A percentile compares a stretch with the other conserved stretches of the same genome.
Evolutionary conservation across 2,329 filamentous ascomycete species (phyloP).

Genomic region (Fusarium humuli): DNA sequence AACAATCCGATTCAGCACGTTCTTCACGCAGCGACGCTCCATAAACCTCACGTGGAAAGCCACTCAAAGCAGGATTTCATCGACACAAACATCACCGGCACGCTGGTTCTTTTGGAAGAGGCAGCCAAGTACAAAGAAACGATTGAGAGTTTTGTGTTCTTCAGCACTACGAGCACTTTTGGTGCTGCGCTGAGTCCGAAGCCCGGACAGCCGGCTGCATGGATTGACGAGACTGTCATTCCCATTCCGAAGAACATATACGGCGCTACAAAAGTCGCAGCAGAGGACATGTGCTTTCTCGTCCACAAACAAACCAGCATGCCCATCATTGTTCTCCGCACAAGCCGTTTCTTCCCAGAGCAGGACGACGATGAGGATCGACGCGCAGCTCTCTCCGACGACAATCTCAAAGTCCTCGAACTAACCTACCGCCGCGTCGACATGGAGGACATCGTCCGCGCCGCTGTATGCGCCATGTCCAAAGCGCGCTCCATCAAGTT

Average conservation of each 20-base stretch:
- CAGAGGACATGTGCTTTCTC: conserved; percentile 61
- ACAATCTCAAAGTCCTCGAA: conserved; percentile 63
- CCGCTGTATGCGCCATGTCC: conserved; percentile 54
- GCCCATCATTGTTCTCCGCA: conserved; percentile 59
- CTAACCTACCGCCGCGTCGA: conserved; percentile 59
- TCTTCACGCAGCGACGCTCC: conserved; percentile 60
- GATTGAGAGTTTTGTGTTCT: conserved; percentile 57
- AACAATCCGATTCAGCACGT: conserved; percentile 54
- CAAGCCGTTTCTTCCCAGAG: conserved; percentile 62
- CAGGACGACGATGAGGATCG: conserved; percentile 59
- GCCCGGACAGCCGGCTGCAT: conserved; percentile 53
- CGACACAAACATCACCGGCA: conserved; percentile 59
- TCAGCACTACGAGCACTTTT: conserved; percentile 61
- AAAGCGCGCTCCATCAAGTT: conserved; percentile 50
- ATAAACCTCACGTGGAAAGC: conserved; percentile 61
- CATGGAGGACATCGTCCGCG: conserved; percentile 57
- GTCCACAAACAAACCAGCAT: conserved; percentile 54
- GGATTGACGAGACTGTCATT: conserved; percentile 57
- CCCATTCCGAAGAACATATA: conserved; percentile 62
- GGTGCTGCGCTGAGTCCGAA: conserved; percentile 55
- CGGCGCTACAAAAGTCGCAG: conserved; percentile 61
- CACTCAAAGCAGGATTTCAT: conserved; percentile 59
- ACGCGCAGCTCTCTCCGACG: conserved; percentile 51
- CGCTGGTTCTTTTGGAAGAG: conserved; percentile 56
- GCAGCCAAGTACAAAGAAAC: conserved; percentile 44